Evolutionary conservation across 176 grass and related monocot genomes (phyloP).

Genomic region (Luzula sylvatica): DNA sequence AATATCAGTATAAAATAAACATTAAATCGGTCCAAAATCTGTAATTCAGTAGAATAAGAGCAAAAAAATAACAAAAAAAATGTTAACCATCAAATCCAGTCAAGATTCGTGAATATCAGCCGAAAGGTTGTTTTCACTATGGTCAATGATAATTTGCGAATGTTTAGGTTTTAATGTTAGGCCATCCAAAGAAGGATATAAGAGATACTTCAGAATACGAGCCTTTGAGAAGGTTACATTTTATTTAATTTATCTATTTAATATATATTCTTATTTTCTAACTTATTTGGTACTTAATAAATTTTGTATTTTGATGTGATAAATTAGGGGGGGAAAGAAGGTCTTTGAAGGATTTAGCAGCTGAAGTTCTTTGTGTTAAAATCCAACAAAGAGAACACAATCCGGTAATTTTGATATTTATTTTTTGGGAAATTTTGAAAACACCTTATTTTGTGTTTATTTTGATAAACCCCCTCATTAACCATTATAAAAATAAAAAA

Average conservation of each 20-base stretch:
- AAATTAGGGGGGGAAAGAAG: slow-evolving; percentile 43
- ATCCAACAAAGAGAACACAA: slow-evolving; percentile 73
- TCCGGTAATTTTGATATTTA: slow-evolving; percentile 41
- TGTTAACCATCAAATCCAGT: no score
- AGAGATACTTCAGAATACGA: slow-evolving; percentile 90
- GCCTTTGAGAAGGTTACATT: slow-evolving; percentile 47
- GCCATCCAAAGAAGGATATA: slow-evolving; percentile 79
- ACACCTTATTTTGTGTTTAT: no score
- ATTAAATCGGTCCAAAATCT: no score
- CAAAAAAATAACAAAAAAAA: no score
- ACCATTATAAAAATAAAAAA: no score
- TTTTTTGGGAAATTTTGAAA: no score
- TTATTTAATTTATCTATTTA: slow-evolving; percentile 4
- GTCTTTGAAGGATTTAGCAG: slow-evolving; percentile 75
- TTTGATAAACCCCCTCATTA: no score
- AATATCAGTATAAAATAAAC: no score
- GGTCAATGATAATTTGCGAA: slow-evolving; percentile 6
- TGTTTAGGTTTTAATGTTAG: slow-evolving; percentile 60
- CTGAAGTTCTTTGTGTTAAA: slow-evolving; percentile 78
- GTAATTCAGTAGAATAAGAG: no score
- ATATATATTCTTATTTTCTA: slow-evolving; percentile 5
- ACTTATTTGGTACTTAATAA: slow-evolving; percentile 14
- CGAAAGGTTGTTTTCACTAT: no score
- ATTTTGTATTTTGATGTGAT: slow-evolving; percentile 21
- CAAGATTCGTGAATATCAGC: no score